Evolutionary conservation across 805 yeast species (phyloP).

Genomic region (Candida xiaguanensis): DNA sequence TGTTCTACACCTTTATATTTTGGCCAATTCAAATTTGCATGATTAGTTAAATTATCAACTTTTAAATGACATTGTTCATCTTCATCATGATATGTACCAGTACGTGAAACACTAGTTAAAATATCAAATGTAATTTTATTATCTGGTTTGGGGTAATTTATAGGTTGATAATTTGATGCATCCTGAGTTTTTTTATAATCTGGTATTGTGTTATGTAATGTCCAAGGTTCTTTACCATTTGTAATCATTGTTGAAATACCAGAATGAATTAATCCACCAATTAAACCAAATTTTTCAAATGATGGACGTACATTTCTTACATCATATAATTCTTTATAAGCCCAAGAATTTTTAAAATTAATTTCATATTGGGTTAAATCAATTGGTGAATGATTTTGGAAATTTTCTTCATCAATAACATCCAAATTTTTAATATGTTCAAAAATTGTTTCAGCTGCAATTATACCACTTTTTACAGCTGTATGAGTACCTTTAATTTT

Average conservation of each 20-base stretch:
- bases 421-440: constrained; percentile 37
- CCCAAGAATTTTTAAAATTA: constrained; percentile 76
- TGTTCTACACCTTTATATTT: constrained; percentile 83
- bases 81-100: constrained; percentile 95
- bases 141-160: constrained; percentile 94
- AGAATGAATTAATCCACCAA: constrained; percentile 80
- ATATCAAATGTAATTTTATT: constrained; percentile 89
- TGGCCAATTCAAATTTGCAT: constrained; percentile 68
- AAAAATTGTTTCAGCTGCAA: constrained; percentile 87
- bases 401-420: constrained; percentile 40
- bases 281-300: constrained; percentile 70
- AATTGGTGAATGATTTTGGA: constrained; percentile 32
- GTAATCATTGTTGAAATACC: constrained; percentile 80
- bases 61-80: constrained; percentile 86
- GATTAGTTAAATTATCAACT: constrained; percentile 60
- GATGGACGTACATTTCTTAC: constrained; percentile 93
- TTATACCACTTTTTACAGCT: constrained; percentile 92
- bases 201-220: constrained; percentile 63
- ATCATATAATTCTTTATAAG: constrained; percentile 73
- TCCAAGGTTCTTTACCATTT: constrained; percentile 84
- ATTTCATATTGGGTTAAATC: constrained; percentile 58
- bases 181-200: constrained; percentile 71
- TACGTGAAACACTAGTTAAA: constrained; percentile 90
- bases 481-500: constrained; percentile 97
- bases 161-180: constrained; percentile 65